phyloP scores from a whole-genome alignment of 1,139 yeast species.

The Zygoascus hellenicus region DNA sequence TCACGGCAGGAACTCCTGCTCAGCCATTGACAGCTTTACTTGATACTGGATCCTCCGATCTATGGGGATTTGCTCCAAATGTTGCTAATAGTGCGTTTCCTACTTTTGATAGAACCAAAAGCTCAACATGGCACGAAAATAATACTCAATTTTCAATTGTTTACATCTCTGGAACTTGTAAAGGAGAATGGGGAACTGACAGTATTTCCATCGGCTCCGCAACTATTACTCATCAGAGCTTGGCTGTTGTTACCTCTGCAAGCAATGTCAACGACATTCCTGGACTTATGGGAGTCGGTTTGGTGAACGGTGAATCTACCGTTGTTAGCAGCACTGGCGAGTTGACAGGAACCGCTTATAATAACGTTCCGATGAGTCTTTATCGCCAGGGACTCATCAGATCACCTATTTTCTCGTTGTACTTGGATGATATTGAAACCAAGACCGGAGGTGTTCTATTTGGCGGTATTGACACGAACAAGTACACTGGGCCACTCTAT shows the following conservation, averaged over 20 bases:
- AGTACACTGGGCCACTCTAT: slow-evolving; percentile 37
- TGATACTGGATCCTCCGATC: slow-evolving; percentile 69
- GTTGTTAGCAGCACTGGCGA: slow-evolving; percentile 13
- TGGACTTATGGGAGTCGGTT: slow-evolving; percentile 25
- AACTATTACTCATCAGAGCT: slow-evolving; percentile 16
- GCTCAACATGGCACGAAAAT: slow-evolving; percentile 19
- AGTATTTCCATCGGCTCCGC: slow-evolving; percentile 36
- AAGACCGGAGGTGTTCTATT: slow-evolving; percentile 39
- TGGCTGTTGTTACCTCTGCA: slow-evolving; percentile 24
- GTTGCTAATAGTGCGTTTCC: slow-evolving; percentile 17
- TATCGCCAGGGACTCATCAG: slow-evolving; percentile 40
- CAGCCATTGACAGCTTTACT: slow-evolving; percentile 30
- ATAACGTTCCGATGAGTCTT: slow-evolving; percentile 22
- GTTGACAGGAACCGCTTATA: slow-evolving; percentile 17
- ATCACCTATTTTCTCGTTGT: slow-evolving; percentile 41
- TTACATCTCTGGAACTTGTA: slow-evolving; percentile 27
- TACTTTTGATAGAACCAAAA: not conserved
- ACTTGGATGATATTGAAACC: slow-evolving; percentile 19
- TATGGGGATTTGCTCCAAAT: slow-evolving; percentile 46
- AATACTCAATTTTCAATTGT: slow-evolving; percentile 21
- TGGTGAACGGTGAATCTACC: slow-evolving; percentile 13
- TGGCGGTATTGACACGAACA: slow-evolving; percentile 48
- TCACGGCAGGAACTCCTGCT: slow-evolving; percentile 26
- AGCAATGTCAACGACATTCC: slow-evolving; percentile 22
- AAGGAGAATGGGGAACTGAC: slow-evolving; percentile 49